These are phyloP conservation scores for Ceratocystis smalleyi DNA, from an alignment of 2,329 filamentous ascomycete species.

Conservation along the genomic window DNA sequence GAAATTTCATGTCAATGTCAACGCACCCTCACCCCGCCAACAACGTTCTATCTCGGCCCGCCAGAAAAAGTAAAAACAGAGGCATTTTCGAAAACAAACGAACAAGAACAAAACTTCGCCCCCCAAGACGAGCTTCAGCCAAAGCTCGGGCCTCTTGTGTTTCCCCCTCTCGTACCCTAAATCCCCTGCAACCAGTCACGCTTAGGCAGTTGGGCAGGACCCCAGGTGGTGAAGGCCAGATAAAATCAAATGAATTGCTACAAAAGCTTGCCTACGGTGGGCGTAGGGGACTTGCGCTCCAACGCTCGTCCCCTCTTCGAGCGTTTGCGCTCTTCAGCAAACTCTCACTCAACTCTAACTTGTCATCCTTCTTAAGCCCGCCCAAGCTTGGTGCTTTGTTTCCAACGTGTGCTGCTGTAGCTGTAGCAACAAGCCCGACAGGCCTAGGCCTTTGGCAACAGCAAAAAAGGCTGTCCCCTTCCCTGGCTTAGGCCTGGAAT, in stretches of 20 bases:
- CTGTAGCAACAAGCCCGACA: neutral
- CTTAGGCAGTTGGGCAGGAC: too few relatives aligned
- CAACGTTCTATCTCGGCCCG: neutral
- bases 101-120: neutral
- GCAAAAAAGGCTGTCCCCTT: neutral
- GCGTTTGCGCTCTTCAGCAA: neutral
- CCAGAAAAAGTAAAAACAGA: neutral
- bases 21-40: neutral
- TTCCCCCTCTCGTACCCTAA: neutral
- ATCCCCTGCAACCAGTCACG: neutral
- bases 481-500: neutral
- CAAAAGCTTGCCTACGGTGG: neutral
- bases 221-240: neutral
- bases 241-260: neutral
- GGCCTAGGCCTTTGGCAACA: neutral
- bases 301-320: neutral
- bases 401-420: neutral
- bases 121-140: neutral
- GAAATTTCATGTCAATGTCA: neutral
- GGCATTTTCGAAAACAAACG: neutral
- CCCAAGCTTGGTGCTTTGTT: neutral
- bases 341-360: neutral
- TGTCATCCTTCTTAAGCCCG: neutral
- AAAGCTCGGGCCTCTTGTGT: slow-evolving; percentile 1
- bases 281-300: neutral